A percentile compares a stretch with the other conserved stretches of the same genome.
These are phyloP conservation scores for Blepharisma japonicum DNA, from an alignment of 73 alveolate species.

Conservation along the genomic window DNA sequence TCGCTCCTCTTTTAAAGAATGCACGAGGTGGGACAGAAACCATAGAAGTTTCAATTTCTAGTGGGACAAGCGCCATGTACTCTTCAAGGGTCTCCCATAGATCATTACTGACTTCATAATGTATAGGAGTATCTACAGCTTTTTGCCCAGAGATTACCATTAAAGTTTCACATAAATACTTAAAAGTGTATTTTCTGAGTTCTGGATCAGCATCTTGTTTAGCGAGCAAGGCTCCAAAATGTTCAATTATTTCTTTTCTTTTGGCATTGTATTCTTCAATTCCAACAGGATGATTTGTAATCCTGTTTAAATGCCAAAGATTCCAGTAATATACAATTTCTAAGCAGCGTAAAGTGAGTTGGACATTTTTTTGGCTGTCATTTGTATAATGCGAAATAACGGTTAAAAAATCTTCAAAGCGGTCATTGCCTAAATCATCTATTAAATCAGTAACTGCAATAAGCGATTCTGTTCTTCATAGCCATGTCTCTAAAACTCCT, in stretches of 20 bases:
- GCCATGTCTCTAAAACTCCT: neutral
- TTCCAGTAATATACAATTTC: neutral
- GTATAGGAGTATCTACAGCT: conserved; percentile 7
- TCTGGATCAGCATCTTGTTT: neutral
- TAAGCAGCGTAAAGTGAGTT: neutral
- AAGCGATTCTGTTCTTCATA: neutral
- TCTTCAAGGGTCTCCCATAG: conserved; percentile 22
- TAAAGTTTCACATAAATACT: conserved; percentile 7
- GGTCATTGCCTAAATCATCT: conserved; percentile 9
- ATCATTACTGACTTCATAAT: conserved; percentile 18
- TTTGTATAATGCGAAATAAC: neutral
- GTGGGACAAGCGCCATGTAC: neutral
- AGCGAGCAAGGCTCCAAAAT: neutral
- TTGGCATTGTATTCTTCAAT: neutral
- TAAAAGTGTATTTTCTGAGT: neutral
- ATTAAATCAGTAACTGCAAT: neutral
- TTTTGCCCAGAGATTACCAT: neutral
- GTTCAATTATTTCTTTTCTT: conserved; percentile 1
- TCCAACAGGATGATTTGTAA: conserved; percentile 1
- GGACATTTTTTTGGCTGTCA: neutral
- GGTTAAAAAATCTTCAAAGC: neutral
- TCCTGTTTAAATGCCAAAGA: conserved; percentile 12
- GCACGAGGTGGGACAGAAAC: neutral
- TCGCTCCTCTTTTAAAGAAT: conserved; percentile 6
- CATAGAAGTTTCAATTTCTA: neutral